Conservation (phyloP, 176 grass and related monocot genomes). For the Aegilops bicornis region DNA sequence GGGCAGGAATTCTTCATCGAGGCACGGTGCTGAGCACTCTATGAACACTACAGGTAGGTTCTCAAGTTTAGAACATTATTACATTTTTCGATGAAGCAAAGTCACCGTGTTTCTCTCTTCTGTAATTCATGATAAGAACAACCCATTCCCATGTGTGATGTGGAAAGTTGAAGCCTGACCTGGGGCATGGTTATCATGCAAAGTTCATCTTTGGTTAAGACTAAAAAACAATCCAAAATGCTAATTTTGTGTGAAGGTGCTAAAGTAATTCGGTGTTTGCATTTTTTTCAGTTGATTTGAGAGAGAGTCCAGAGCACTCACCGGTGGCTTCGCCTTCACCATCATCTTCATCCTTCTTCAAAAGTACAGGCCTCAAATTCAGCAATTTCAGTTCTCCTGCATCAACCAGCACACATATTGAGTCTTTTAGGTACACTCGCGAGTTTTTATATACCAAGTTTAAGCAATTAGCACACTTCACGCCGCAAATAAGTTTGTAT, state of each 20-base stretch:
- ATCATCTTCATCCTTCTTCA: slow-evolving; percentile 53
- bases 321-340: slow-evolving; percentile 1
- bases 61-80: not conserved
- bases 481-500: not conserved
- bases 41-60: slow-evolving; percentile 29
- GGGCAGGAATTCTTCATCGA: not conserved
- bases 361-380: slow-evolving; percentile 39
- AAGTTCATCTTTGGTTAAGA: not conserved
- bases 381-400: slow-evolving; percentile 32
- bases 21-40: not conserved
- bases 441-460: not conserved
- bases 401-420: slow-evolving; percentile 22
- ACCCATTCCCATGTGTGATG: not conserved
- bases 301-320: slow-evolving; percentile 15
- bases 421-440: slow-evolving; percentile 39
- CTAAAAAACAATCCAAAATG: not conserved
- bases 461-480: not conserved
- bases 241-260: not conserved
- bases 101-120: not conserved
- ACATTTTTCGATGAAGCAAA: not conserved
- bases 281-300: slow-evolving; percentile 32
- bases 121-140: not conserved
- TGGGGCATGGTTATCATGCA: not conserved
- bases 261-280: not conserved
- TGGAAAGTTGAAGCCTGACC: not conserved